Conservation (phyloP, 2,329 filamentous ascomycete species). For the Parascedosporium putredinis region DNA sequence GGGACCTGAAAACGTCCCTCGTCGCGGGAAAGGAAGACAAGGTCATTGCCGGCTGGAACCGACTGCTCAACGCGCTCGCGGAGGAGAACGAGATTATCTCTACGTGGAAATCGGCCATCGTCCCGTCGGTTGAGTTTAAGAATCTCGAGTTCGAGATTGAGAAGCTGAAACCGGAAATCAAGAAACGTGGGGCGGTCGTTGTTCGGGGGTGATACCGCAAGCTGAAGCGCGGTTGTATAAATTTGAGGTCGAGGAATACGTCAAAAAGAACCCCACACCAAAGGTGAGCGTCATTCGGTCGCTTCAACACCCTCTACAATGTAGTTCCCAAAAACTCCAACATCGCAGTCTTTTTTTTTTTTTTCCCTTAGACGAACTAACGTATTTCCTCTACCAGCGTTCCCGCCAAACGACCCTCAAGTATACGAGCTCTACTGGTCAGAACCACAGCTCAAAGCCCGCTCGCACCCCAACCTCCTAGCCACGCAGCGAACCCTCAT, state of each 20-base stretch:
- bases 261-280: constrained; percentile 52
- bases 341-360: no score
- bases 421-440: constrained; percentile 75
- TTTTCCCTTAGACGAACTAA: no score
- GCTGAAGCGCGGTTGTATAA: constrained; percentile 56
- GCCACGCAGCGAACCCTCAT: constrained; percentile 52
- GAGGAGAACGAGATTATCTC: constrained; percentile 38
- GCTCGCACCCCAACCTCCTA: constrained; percentile 56
- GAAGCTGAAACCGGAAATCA: constrained; percentile 36
- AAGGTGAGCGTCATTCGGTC: constrained; percentile 24
- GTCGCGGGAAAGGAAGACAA: constrained; percentile 36
- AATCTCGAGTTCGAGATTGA: constrained; percentile 29
- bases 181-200: constrained; percentile 52
- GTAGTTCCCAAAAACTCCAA: background rate
- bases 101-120: constrained; percentile 31
- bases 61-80: constrained; percentile 33
- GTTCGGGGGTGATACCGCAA: constrained; percentile 54
- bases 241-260: constrained; percentile 52
- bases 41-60: constrained; percentile 37
- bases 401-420: constrained; percentile 55
- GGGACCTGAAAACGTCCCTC: constrained; percentile 43
- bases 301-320: background rate
- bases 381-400: no score
- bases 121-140: constrained; percentile 41
- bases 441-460: constrained; percentile 53